A percentile compares a stretch with the other conserved stretches of the same genome.
phyloP scores from a whole-genome alignment of 306 rosid genomes.

The Medicago truncatula region DNA sequence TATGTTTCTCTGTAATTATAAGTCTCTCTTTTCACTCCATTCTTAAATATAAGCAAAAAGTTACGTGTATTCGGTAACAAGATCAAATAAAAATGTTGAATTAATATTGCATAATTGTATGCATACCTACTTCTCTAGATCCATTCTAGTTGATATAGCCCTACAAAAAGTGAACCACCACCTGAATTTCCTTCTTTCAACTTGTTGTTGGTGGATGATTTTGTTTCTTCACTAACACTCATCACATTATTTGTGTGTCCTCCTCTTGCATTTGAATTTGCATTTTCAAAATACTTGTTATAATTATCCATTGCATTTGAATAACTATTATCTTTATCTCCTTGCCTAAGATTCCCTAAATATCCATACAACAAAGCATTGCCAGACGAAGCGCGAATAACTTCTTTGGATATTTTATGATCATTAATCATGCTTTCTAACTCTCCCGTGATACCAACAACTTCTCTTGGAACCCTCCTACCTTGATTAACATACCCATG shows the following conservation, averaged over 20 bases:
- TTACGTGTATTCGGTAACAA: background rate
- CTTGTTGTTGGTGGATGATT: background rate
- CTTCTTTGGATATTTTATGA: slow-evolving; percentile 61
- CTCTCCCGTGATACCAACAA: slow-evolving; percentile 78
- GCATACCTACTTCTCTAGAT: slow-evolving; percentile 73
- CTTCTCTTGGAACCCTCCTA: slow-evolving; percentile 72
- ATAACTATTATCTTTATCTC: slow-evolving; percentile 25
- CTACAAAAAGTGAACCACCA: slow-evolving; percentile 61
- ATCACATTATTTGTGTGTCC: slow-evolving; percentile 25
- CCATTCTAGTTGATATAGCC: slow-evolving; percentile 85
- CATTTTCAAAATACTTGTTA: background rate
- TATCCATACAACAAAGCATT: slow-evolving; percentile 76
- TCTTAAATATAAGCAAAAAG: background rate
- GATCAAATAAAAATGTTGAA: background rate
- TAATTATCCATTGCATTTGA: slow-evolving; percentile 50
- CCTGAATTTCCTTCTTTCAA: slow-evolving; percentile 1
- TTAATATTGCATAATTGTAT: background rate
- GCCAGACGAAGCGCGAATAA: slow-evolving; percentile 86
- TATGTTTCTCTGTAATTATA: slow-evolving; percentile 62
- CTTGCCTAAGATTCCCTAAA: slow-evolving; percentile 81
- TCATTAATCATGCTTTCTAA: slow-evolving; percentile 78
- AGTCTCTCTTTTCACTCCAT: background rate
- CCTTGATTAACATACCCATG: slow-evolving; percentile 71
- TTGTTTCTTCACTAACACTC: slow-evolving; percentile 28
- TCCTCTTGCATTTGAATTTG: slow-evolving; percentile 14